Conservation (phyloP, 768 basidiomycete species). For the Antrodiella citrinella region DNA sequence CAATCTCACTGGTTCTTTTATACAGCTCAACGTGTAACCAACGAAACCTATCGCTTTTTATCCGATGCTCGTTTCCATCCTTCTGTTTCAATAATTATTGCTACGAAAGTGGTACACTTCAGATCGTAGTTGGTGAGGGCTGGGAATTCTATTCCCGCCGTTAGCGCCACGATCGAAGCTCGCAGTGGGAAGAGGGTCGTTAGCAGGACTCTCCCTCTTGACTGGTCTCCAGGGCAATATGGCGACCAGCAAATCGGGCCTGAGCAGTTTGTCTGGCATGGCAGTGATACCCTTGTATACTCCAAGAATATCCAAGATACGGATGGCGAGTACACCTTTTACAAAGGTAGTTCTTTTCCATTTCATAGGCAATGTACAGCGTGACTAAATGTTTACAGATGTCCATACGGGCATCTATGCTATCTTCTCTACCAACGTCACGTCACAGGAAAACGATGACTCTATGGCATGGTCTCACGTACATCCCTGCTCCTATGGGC, state of each 20-base stretch:
- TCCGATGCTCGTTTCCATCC: constrained; percentile 68
- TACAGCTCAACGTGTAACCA: constrained; percentile 46
- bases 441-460: constrained; percentile 41
- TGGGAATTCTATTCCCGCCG: constrained; percentile 48
- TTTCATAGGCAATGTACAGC: too few species aligned
- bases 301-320: constrained; percentile 54
- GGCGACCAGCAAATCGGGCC: constrained; percentile 66
- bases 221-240: constrained; percentile 55
- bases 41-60: constrained; percentile 68
- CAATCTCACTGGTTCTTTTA: not conserved
- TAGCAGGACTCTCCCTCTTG: constrained; percentile 47
- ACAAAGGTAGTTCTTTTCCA: constrained; percentile 64
- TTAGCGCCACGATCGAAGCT: constrained; percentile 21
- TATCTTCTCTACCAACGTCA: constrained; percentile 60
- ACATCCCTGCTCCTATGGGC: constrained; percentile 70
- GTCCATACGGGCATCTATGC: constrained; percentile 65
- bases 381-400: constrained; percentile 30
- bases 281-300: constrained; percentile 51
- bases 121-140: constrained; percentile 54
- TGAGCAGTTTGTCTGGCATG: constrained; percentile 60
- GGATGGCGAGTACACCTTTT: constrained; percentile 42
- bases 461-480: constrained; percentile 63
- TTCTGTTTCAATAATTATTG: constrained; percentile 49
- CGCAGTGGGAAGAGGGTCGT: constrained; percentile 48
- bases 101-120: constrained; percentile 79